Conservation (phyloP, 352 stramenopile species). For the Globisporangium echinulatum region DNA sequence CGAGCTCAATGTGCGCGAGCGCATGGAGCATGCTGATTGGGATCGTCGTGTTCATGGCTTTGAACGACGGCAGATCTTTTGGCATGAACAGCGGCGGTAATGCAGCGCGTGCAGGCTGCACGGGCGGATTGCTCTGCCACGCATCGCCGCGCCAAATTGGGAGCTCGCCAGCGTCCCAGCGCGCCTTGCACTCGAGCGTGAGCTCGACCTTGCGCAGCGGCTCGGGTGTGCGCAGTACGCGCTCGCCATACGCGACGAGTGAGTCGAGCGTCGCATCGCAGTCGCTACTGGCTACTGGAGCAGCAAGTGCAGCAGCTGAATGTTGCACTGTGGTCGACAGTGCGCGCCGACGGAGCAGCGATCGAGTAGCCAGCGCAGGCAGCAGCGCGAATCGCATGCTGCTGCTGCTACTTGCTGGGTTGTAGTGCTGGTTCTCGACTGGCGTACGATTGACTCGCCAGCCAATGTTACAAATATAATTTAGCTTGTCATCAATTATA, state of each 20-base stretch:
- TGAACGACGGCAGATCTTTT: slow-evolving; percentile 68
- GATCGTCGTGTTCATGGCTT: slow-evolving; percentile 55
- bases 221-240: slow-evolving; percentile 41
- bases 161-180: slow-evolving; percentile 34
- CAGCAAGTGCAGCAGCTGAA: not conserved
- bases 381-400: not conserved
- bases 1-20: slow-evolving; percentile 82
- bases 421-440: too few species aligned
- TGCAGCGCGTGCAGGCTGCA: slow-evolving; percentile 36
- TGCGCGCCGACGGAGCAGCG: not conserved
- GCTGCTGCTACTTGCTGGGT: too few species aligned
- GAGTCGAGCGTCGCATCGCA: slow-evolving; percentile 24
- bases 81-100: slow-evolving; percentile 47
- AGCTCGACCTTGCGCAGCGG: slow-evolving; percentile 57
- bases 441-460: too few species aligned
- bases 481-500: too few species aligned
- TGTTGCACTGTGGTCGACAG: not conserved
- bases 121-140: slow-evolving; percentile 35
- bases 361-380: not conserved
- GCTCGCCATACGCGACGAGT: slow-evolving; percentile 52
- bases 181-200: slow-evolving; percentile 45
- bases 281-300: not conserved
- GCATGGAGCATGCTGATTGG: slow-evolving; percentile 74
- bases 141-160: slow-evolving; percentile 24
- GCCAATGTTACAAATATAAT: too few species aligned